Evolutionary conservation across 192 early-diverging fungal species (phyloP), one percentile per base, ranked within the genome.

Genomic region (Umbelopsis isabellina): DNA sequence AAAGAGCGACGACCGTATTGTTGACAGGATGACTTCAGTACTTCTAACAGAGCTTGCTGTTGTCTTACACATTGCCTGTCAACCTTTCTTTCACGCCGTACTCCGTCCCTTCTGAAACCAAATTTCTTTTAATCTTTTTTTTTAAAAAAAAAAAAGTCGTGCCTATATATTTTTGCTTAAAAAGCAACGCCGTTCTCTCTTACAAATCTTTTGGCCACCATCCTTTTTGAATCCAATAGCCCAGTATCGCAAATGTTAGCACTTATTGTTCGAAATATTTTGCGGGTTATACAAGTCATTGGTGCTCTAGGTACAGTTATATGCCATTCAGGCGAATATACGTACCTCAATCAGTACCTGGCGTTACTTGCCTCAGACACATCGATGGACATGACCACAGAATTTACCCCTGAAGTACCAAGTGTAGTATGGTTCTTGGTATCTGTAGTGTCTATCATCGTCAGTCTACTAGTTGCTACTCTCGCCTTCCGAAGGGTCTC

Each of bases 251-350:
- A 33, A 16, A 30, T 61, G 55, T 27, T 35, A 2, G 25, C 55
- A 22, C 5, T 5, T 16, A 61, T 61, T 61, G 27, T 30, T n/a
- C 55, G 55, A 27, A 22, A 61, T 30, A 4, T 35, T 30, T 35
- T 61, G 12, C 55, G 55, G 11, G 55, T 61, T 4, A n/a, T 61
- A 61, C 55, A 61, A 35, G 12, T 61, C 27, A n/a, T 61, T 1
- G 30, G 55, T 16, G 55, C 27, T 18, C 6, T 61, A 3, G 55
- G 55, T 61, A 61, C 55, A 18, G 25, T 61, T 33, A 18, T 35
- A 10, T 25, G 15, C 4, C 27, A 61, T n/a, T 61, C 23, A 15
- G 10, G 10, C 12, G 55, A 61, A 33, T 11, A 11, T 6, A 33
- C 55, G 1, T 61, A 33, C 55, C 27, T 61, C 55, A 61, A 61